Base-by-base conservation (phyloP, 2,329 filamentous ascomycete genomes). In the Sporothrix inflata region DNA sequence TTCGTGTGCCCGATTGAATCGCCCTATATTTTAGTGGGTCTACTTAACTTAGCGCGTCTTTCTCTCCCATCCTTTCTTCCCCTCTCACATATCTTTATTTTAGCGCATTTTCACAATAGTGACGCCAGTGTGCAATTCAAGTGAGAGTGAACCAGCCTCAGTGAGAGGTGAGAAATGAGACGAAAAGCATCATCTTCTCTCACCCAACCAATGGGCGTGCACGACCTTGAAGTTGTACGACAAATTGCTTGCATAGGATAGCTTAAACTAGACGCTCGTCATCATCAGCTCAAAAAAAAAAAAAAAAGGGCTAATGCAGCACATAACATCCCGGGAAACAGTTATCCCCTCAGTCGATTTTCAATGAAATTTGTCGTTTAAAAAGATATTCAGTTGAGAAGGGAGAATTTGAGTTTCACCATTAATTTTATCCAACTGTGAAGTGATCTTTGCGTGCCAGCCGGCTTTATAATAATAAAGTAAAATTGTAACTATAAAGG, bases 261-360 rank as follows among this genome's bases (percentile, higher is more conserved):
- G 65, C 27, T 16, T 1, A 27, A n/a, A 12, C 38, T 9, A 65
- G 14, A 27, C 38, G 38, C 38, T 19, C 38, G 21, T 65, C 60
- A 65, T 27, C 21, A 19, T 65, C 38, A 42, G n/a, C 19, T 63
- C 57, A 16, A n/a, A n/a, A n/a, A n/a, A n/a, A n/a, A n/a, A n/a
- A n/a, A n/a, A 24, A 63, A 14, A 19, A 63, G n/a, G 38, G 34
- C 11, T 63, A 63, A 63, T 63, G n/a, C 11, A 63, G n/a, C 60
- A 63, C 60, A 45, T 19, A 40, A 61, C 40, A 11, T 9, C n/a
- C 4, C 16, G 11, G 16, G 27, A 12, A 19, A 34, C 11, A 8
- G 2, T 7, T 38, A 24, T n/a, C 57, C 24, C 9, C 57, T n/a
- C 34, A 24, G 1, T 42, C n/a, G 9, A 45, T 65, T 65, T 19